These are phyloP conservation scores for Plasmopara halstedii DNA, from an alignment of 352 stramenopile species.

Conservation along the genomic window DNA sequence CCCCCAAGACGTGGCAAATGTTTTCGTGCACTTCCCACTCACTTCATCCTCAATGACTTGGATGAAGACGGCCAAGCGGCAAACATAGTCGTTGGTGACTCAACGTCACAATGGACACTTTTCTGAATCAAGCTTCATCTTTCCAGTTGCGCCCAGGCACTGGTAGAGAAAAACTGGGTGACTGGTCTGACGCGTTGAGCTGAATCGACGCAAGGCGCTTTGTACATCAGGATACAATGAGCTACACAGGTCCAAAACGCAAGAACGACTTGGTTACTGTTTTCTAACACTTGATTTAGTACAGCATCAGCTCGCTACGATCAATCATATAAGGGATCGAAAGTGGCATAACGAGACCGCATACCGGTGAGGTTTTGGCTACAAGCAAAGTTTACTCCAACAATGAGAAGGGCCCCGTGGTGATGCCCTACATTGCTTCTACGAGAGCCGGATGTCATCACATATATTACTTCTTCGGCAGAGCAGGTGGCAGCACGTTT, in stretches of 20 bases:
- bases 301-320: constrained; percentile 2
- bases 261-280: constrained; percentile 13
- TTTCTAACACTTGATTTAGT: constrained; percentile 8
- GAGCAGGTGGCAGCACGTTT: not conserved
- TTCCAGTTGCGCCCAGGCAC: not conserved
- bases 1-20: not conserved
- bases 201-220: constrained; percentile 9
- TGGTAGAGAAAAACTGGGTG: constrained; percentile 1
- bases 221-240: not conserved
- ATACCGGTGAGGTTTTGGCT: constrained; percentile 1
- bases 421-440: constrained; percentile 4
- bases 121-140: not conserved
- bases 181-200: constrained; percentile 5
- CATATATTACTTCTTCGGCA: not conserved
- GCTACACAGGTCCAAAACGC: constrained; percentile 3
- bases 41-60: not conserved
- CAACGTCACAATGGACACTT: constrained; percentile 4
- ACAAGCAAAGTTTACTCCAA: not conserved
- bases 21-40: not conserved
- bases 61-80: not conserved
- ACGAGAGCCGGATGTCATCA: not conserved
- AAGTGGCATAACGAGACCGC: constrained; percentile 17
- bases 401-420: not conserved
- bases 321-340: constrained; percentile 3
- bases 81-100: constrained; percentile 3